Base-by-base conservation (phyloP, 192 early-diverging fungal species). In the Podila horticola region DNA sequence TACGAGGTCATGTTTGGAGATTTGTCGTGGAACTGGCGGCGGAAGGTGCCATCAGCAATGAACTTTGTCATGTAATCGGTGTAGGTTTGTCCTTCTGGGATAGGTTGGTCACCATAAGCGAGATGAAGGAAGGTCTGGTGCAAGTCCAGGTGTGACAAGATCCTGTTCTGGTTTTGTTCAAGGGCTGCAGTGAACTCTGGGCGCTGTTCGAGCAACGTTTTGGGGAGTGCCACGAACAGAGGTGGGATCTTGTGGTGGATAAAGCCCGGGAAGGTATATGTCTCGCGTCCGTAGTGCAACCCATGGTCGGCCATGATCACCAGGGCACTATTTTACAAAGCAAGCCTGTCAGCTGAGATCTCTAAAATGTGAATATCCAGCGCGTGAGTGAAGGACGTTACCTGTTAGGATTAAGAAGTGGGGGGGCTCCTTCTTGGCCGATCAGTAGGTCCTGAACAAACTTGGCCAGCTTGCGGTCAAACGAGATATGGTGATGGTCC, bases 191-290 rank as follows among this genome's bases (percentile, higher is more conserved):
- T 20, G 58, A 75, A 59, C 17, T 67, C 65, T 1, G 76, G 76
- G 36, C 70, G 64, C 15, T 55, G 49, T 2, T 67, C 30, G 17
- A 74, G 38, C 22, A 83, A 45, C 11, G 59, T 45, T 13, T 73
- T 71, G 24, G 82, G 82, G 6, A 83, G 66, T 0, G 74, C 70
- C 5, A 83, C 62, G 31, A 71, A 72, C 12, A 83, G 62, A 29
- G 82, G 73, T 26, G 82, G 82, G 61, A 75, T 71, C 49, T 83
- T 75, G 67, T 83, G 82, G 50, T 83, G 82, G 30, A 83, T 68
- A 45, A 72, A 72, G 20, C 82, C 82, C 52, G 69, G 69, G 38
- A 74, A 76, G 15, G 74, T 72, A n/a, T 75, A 71, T 17, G 68
- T 72, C 62, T 83, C 82, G 26, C 74, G 74, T 36, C 82, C 82